Base-by-base conservation (phyloP, 768 basidiomycete genomes). In the Tulasnella calospora region DNA sequence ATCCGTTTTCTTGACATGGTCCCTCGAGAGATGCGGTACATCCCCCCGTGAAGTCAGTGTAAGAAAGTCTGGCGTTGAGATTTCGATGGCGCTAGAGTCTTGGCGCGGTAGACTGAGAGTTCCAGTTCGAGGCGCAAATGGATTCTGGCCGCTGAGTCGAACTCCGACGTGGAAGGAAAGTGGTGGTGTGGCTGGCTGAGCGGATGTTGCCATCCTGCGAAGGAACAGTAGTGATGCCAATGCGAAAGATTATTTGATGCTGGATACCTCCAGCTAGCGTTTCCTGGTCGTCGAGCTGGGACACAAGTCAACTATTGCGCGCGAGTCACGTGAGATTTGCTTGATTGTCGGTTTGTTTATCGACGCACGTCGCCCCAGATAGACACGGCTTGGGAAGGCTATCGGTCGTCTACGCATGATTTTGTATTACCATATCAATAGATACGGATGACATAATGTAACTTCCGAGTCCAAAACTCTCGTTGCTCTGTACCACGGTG, bases 1-100 rank as follows among this genome's bases (percentile, higher is more conserved):
- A 12, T 84, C 81, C 0, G 88, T 88, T 38, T 81, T 80, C 27
- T 82, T 81, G 33, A 87, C 83, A 77, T 92, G 89, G 81, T 93
- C 92, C 67, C 89, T 85, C 9, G 92, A 90, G 7, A 94, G 85
- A 83, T 95, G 94, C 0, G 91, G 91, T 0, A 95, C 86, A 36
- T 91, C 86, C 0, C 94, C 94, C 19, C 94, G 89, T 61, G 91
- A 91, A 5, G 93, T 93, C 4, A 87, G 83, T 0, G 90, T 86
- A 35, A 93, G 82, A 69, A 92, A 79, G 3, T 87, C 88, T 0
- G 94, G 94, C 0, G 93, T 94, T 41, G 84, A 81, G 27, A 92
- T 85, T 17, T 86, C 82, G 61, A 89, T 17, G 0, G 40, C 1
- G 19, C 7, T 40, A 9, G 73, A 74, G 21, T 40, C 73, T 44